Percentiles rank a stretch among this genome's conserved stretches.
Evolutionary conservation across 768 basidiomycete genomes (phyloP).

Genomic region (Serendipita sp.): DNA sequence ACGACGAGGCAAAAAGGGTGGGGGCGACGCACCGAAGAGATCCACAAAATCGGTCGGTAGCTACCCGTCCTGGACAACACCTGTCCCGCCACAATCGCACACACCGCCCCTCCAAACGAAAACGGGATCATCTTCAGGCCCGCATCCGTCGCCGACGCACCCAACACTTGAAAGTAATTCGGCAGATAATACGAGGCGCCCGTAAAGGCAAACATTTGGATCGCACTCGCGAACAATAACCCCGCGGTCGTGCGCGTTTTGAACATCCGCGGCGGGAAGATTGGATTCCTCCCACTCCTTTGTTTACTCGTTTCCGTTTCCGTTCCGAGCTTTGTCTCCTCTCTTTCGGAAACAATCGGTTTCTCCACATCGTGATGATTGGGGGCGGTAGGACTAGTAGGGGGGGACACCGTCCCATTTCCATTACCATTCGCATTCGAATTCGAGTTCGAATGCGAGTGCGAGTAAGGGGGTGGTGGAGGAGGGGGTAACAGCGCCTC

Average conservation of each 20-base stretch:
- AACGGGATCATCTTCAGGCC: slow-evolving; percentile 64
- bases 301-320: too few relatives aligned
- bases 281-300: slow-evolving; percentile 45
- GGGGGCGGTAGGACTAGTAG: too few relatives aligned
- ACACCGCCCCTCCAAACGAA: slow-evolving; percentile 41
- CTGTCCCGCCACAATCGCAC: slow-evolving; percentile 43
- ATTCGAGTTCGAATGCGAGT: too few relatives aligned
- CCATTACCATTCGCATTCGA: too few relatives aligned
- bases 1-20: not conserved
- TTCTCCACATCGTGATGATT: too few relatives aligned
- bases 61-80: slow-evolving; percentile 39
- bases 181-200: slow-evolving; percentile 56
- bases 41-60: slow-evolving; percentile 52
- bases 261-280: slow-evolving; percentile 62
- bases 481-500: slow-evolving; percentile 25
- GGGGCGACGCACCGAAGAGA: slow-evolving; percentile 26
- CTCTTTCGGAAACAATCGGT: too few relatives aligned
- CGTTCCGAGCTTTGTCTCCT: too few relatives aligned
- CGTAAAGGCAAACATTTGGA: slow-evolving; percentile 47
- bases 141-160: slow-evolving; percentile 53
- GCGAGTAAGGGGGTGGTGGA: too few relatives aligned
- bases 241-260: slow-evolving; percentile 63
- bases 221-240: slow-evolving; percentile 39
- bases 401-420: too few relatives aligned
- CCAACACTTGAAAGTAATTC: slow-evolving; percentile 63